Evolutionary conservation across 768 basidiomycete species (phyloP), one percentile per base, ranked within the genome.

Genomic region (Collybiopsis luxurians): DNA sequence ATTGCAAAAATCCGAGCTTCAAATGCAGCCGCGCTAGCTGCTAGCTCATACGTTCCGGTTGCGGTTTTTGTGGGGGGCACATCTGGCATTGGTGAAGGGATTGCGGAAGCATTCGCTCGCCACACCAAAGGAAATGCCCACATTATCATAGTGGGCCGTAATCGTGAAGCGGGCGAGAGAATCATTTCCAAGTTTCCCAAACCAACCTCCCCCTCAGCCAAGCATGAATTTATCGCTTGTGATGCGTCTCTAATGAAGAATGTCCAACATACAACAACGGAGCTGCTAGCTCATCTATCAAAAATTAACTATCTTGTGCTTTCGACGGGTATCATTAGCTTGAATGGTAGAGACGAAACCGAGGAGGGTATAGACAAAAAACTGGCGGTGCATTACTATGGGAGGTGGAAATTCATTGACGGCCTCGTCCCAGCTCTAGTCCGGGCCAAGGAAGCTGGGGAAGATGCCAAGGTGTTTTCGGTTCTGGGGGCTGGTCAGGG

Each of bases 111-210:
- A 15, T 73, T 76, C 55, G 73, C 74, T 3, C 59, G 64, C 19
- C 65, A 73, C 61, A 72, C 74, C 3, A 67, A 74, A 30, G 74
- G 75, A 44, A 67, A 73, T 54, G 64, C 71, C 19, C 73, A 75
- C 54, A 75, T 77, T 61, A 66, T 77, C 57, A 59, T 77, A 57
- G 60, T 69, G 28, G 76, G 76, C 2, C 70, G 75, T 51, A 75
- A 75, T 60, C 59, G 67, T 39, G 55, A 51, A 3, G 72, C 72
- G 6, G 76, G 70, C 1, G 64, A 71, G 40, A 42, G 59, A 9
- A 67, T 71, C 60, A 70, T 77, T 59, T 65, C 69, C 3, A 59
- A 58, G 2, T 64, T 75, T 61, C 71, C 70, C 10, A 64, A 62
- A 43, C 60, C 67, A 30, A 42, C 48, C 28, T 19, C 55, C 15